Percentiles rank a stretch among this genome's conserved stretches.
Evolutionary conservation across 2,329 filamentous ascomycete species (phyloP).

Genomic region (Bretziella fagacearum): DNA sequence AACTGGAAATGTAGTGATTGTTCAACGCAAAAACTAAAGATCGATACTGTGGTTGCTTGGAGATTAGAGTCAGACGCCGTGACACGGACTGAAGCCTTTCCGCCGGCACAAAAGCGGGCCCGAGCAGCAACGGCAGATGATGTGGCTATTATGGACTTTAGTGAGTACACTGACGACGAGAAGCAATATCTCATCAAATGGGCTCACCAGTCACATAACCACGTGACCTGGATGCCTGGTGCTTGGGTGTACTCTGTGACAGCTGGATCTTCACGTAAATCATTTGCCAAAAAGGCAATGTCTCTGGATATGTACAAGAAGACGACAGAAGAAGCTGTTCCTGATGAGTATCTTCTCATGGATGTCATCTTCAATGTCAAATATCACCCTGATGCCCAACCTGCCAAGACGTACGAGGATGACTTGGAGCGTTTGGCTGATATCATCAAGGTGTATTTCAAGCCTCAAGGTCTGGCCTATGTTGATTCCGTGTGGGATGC

Average conservation of each 20-base stretch:
- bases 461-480: slow-evolving; percentile 83
- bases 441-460: slow-evolving; percentile 61
- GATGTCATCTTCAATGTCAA: slow-evolving; percentile 80
- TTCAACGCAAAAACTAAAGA: slow-evolving; percentile 42
- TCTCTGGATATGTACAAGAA: slow-evolving; percentile 44
- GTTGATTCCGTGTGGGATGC: slow-evolving; percentile 83
- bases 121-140: background rate
- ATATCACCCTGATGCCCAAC: slow-evolving; percentile 30
- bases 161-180: slow-evolving; percentile 42
- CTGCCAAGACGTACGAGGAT: slow-evolving; percentile 43
- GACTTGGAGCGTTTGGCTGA: slow-evolving; percentile 56
- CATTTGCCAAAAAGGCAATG: slow-evolving; percentile 57
- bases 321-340: slow-evolving; percentile 61
- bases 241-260: slow-evolving; percentile 67
- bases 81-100: slow-evolving; percentile 10
- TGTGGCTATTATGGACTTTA: slow-evolving; percentile 12
- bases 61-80: slow-evolving; percentile 34
- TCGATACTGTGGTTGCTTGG: slow-evolving; percentile 77
- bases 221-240: slow-evolving; percentile 74
- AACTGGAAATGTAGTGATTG: slow-evolving; percentile 76
- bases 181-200: slow-evolving; percentile 91
- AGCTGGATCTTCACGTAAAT: slow-evolving; percentile 40
- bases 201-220: slow-evolving; percentile 62
- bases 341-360: slow-evolving; percentile 67
- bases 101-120: slow-evolving; percentile 11